Base-by-base conservation (phyloP, 192 early-diverging fungal species). In the Coemansia sp. region DNA sequence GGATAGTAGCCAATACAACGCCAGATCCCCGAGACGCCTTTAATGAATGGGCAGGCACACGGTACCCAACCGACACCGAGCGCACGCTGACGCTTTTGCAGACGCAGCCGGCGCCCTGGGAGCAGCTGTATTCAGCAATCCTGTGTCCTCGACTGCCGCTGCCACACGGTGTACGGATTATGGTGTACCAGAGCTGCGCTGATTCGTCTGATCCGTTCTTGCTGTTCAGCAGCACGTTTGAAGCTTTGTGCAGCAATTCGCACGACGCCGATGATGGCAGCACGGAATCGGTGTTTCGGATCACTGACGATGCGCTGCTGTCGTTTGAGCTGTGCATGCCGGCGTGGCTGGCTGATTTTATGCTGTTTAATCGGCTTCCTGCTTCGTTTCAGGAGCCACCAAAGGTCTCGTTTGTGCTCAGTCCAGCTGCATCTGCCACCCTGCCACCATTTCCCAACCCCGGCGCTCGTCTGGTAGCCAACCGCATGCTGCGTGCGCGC, bases 321-420 rank as follows among this genome's bases (percentile, higher is more conserved):
- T 73, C 70, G 15, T 65, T 97, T 49, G 82, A 90, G 32, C 75
- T 88, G 49, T 79, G 81, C 11, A 82, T 93, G 32, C 96, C 94
- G 0, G 60, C 76, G 16, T 99, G 96, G 96, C 65, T 97, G 28
- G 66, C 85, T 1, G 88, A 92, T n/a, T 86, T 88, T 51, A 60
- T 97, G 30, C 78, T 94, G 11, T 70, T 89, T 73, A 87, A 87
- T 49, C 84, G 82, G n/a, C 37, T 72, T 40, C 76, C 76, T 20
- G 78, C 80, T 5, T 81, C 88, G 3, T 58, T 65, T 45, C 90
- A 89, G 66, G 94, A 96, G 46, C 66, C 84, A 1, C 64, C 82
- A 32, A 96, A 97, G 69, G 59, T 99, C 7, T 85, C 85, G 0
- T 97, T 99, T 82, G 58, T 89, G 10, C 66, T 97, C 42, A 72